phyloP scores from a whole-genome alignment of 2,329 filamentous ascomycete species.

The Hortaea sp. region DNA sequence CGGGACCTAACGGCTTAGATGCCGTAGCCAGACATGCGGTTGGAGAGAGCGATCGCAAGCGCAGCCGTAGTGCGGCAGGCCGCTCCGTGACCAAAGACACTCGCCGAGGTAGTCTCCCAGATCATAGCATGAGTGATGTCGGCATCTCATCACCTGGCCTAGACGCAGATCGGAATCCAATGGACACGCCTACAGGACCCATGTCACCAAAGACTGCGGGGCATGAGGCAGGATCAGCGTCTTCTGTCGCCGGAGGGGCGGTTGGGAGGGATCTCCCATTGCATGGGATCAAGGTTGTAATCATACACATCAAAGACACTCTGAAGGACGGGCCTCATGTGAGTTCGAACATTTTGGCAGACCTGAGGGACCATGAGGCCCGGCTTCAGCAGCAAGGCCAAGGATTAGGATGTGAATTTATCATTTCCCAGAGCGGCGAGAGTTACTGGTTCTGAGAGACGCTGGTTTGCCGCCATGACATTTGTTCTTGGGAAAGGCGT shows the following conservation, averaged over 20 bases:
- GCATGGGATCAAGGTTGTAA: conserved; percentile 64
- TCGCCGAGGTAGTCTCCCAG: conserved; percentile 16
- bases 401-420: conserved; percentile 68
- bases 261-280: conserved; percentile 39
- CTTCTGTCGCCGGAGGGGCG: conserved; percentile 4
- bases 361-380: conserved; percentile 57
- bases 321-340: conserved; percentile 59
- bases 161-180: conserved; percentile 3
- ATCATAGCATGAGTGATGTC: conserved; percentile 8
- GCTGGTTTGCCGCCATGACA: neutral
- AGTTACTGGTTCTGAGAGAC: conserved; percentile 38
- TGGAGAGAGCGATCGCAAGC: conserved; percentile 19
- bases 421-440: conserved; percentile 59
- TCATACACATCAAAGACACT: conserved; percentile 91
- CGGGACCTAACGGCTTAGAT: conserved; percentile 29
- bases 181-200: conserved; percentile 3
- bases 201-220: conserved; percentile 13
- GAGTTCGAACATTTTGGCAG: conserved; percentile 56
- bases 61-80: conserved; percentile 22
- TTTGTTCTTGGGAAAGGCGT: neutral
- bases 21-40: conserved; percentile 6
- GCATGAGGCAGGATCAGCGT: neutral
- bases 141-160: conserved; percentile 8
- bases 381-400: conserved; percentile 36
- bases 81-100: conserved; percentile 8